Evolutionary conservation across 2,329 filamentous ascomycete genomes (phyloP).

Genomic region (Ophiostoma piceae): DNA sequence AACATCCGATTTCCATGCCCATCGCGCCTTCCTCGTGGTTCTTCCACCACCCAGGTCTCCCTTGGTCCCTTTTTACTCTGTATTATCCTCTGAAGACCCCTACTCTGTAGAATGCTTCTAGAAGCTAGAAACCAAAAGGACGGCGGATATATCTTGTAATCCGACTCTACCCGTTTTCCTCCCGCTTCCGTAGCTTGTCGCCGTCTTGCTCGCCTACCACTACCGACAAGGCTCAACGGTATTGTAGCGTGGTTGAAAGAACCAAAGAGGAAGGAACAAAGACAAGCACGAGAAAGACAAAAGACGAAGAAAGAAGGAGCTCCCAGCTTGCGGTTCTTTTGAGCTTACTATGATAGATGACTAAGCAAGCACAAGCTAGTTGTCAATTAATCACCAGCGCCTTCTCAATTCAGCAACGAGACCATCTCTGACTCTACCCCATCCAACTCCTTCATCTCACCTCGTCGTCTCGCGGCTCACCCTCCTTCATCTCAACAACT

Average conservation of each 20-base stretch:
- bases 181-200: not conserved
- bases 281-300: not conserved
- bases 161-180: not conserved
- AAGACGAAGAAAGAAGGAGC: not conserved
- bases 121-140: not conserved
- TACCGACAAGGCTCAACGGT: not conserved
- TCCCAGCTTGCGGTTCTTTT: not conserved
- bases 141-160: not conserved
- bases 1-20: not conserved
- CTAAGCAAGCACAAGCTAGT: conserved; percentile 8
- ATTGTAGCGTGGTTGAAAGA: not conserved
- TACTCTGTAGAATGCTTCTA: not conserved
- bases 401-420: not conserved
- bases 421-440: not conserved
- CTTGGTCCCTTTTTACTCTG: not conserved
- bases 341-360: not conserved
- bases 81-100: not conserved
- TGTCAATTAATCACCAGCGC: not conserved
- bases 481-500: not conserved
- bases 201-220: not conserved
- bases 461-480: not conserved
- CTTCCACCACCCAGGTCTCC: not conserved
- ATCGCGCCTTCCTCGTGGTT: not conserved
- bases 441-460: not conserved
- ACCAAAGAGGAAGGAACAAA: not conserved